A percentile compares a stretch with the other conserved stretches of the same genome.
phyloP scores from a whole-genome alignment of 2,329 filamentous ascomycete genomes.

The Xylariaceae sp. region DNA sequence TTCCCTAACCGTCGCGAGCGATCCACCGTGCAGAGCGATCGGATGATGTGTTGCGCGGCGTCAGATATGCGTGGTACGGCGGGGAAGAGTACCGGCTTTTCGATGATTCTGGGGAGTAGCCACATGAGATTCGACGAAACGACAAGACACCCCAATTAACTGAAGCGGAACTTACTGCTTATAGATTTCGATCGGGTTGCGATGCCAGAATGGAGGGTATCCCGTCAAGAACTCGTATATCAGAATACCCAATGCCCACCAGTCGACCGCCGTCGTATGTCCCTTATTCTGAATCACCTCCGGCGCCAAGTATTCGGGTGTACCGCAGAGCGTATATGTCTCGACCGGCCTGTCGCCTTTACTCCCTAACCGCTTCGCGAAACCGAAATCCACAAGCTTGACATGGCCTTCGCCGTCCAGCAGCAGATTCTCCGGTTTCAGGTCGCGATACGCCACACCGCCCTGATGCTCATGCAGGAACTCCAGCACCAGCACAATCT shows the following conservation, averaged over 20 bases:
- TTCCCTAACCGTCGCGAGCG: conserved; percentile 73
- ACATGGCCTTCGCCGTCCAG: conserved; percentile 74
- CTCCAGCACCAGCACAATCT: conserved; percentile 77
- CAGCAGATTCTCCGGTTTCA: conserved; percentile 79
- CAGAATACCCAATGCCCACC: conserved; percentile 81
- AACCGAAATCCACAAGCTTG: conserved; percentile 80
- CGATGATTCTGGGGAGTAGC: conserved; percentile 58
- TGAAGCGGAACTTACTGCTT: conserved; percentile 59
- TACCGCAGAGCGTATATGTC: conserved; percentile 79
- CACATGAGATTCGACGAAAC: conserved; percentile 3
- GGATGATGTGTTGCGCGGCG: conserved; percentile 69
- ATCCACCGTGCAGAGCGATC: conserved; percentile 71
- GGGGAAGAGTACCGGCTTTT: conserved; percentile 71
- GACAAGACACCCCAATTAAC: not conserved
- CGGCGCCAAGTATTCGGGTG: conserved; percentile 76
- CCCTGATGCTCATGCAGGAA: conserved; percentile 75
- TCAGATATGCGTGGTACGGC: conserved; percentile 58
- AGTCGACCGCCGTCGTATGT: conserved; percentile 71
- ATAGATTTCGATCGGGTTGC: conserved; percentile 82
- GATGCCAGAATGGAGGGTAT: conserved; percentile 82
- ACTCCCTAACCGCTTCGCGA: conserved; percentile 70
- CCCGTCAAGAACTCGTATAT: conserved; percentile 82
- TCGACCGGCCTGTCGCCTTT: conserved; percentile 50
- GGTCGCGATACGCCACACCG: conserved; percentile 71
- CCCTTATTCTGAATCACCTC: conserved; percentile 82